Conservation (phyloP, 257 asterid species). For the Plantago major region DNA sequence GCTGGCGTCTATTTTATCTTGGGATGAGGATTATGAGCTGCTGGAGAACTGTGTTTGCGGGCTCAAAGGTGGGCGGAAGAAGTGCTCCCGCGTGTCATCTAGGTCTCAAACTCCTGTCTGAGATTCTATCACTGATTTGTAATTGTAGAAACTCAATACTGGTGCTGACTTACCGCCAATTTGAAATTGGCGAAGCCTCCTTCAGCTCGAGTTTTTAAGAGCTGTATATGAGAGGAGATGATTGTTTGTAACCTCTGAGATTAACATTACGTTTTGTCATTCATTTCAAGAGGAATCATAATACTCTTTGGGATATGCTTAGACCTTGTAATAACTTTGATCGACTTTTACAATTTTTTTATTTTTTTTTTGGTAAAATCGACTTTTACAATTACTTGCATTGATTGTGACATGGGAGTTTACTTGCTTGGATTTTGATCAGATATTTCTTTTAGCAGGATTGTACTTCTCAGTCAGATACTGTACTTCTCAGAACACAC, state of each 20-base stretch:
- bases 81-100: constrained; percentile 66
- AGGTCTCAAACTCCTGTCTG: constrained; percentile 32
- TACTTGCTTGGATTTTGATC: too few species aligned
- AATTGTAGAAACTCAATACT: background rate
- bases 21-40: constrained; percentile 91
- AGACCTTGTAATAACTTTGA: background rate
- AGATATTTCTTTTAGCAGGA: too few species aligned
- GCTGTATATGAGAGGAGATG: background rate
- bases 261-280: background rate
- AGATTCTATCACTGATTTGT: background rate
- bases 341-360: too few species aligned
- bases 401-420: too few species aligned
- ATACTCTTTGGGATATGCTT: background rate
- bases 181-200: background rate
- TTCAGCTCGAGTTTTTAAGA: constrained; percentile 12
- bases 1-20: constrained; percentile 51
- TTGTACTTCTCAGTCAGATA: too few species aligned
- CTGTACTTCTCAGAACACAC: too few species aligned
- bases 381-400: too few species aligned
- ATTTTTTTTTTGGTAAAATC: too few species aligned
- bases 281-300: background rate
- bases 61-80: constrained; percentile 56
- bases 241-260: background rate
- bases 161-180: background rate
- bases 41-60: constrained; percentile 85